Evolutionary conservation across 2,329 filamentous ascomycete genomes (phyloP).

Genomic region (Onygenales sp.): DNA sequence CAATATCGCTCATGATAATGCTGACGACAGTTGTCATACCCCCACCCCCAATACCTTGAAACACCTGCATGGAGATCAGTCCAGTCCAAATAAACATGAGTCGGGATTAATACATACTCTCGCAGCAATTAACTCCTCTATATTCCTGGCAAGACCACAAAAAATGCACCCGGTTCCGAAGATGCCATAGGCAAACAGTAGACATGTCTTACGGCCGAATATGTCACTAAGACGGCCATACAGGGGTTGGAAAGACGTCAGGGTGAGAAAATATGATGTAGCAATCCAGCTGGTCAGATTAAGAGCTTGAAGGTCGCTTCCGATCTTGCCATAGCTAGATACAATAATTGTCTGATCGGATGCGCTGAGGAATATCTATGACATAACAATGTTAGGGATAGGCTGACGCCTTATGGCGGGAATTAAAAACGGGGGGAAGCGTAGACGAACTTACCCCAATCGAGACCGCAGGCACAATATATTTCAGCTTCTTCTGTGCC

Average conservation of each 20-base stretch:
- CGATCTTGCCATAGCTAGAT: slow-evolving; percentile 68
- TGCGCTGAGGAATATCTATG: slow-evolving; percentile 61
- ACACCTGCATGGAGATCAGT: slow-evolving; percentile 27
- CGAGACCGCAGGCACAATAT: slow-evolving; percentile 52
- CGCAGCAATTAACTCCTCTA: slow-evolving; percentile 56
- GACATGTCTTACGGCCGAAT: slow-evolving; percentile 57
- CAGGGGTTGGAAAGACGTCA: slow-evolving; percentile 66
- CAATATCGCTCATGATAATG: slow-evolving; percentile 62
- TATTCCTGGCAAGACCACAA: slow-evolving; percentile 54
- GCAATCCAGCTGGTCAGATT: slow-evolving; percentile 71
- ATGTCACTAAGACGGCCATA: slow-evolving; percentile 65
- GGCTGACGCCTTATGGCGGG: background rate
- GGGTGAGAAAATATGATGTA: slow-evolving; percentile 59
- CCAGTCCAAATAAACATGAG: background rate
- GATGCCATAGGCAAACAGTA: slow-evolving; percentile 55
- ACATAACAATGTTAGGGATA: background rate
- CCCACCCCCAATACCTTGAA: slow-evolving; percentile 58
- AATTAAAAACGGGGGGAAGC: background rate
- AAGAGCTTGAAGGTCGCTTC: slow-evolving; percentile 63
- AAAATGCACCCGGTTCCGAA: slow-evolving; percentile 55
- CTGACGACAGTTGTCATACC: slow-evolving; percentile 62
- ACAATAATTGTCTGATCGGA: slow-evolving; percentile 70
- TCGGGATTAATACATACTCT: slow-evolving; percentile 31
- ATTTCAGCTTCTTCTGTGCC: slow-evolving; percentile 42
- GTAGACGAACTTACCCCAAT: slow-evolving; percentile 44